phyloP scores from a whole-genome alignment of 1,284 basidiomycete genomes.

The Trichosporon sp. region DNA sequence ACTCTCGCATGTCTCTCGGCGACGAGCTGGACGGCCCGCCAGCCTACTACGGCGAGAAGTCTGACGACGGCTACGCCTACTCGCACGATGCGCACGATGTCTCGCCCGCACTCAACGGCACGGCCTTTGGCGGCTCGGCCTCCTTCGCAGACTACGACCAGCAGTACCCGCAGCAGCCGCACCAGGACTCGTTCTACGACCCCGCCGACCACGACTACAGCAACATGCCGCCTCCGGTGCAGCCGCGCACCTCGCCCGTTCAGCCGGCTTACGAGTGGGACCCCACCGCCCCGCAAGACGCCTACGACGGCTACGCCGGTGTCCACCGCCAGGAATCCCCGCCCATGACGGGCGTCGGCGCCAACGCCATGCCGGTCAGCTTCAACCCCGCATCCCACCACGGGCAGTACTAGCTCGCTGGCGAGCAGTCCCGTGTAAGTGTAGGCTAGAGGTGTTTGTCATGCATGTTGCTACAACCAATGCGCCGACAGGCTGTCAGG shows the following conservation, averaged over 20 bases:
- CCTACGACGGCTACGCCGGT: slow-evolving; percentile 26
- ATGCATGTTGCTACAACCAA: slow-evolving; percentile 20
- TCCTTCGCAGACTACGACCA: slow-evolving; percentile 12
- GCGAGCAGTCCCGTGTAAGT: not conserved
- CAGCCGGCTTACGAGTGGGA: slow-evolving; percentile 31
- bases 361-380: slow-evolving; percentile 15
- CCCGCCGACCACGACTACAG: slow-evolving; percentile 43
- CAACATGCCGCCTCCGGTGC: slow-evolving; percentile 42
- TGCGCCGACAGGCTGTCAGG: too few relatives aligned
- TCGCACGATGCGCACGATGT: slow-evolving; percentile 44
- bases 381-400: slow-evolving; percentile 20
- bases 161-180: slow-evolving; percentile 19
- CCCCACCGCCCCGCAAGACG: slow-evolving; percentile 24
- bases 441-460: slow-evolving; percentile 18
- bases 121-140: slow-evolving; percentile 19
- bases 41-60: slow-evolving; percentile 21
- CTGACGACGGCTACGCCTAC: slow-evolving; percentile 21
- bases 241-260: slow-evolving; percentile 33
- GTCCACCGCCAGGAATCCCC: slow-evolving; percentile 37
- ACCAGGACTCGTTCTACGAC: slow-evolving; percentile 27
- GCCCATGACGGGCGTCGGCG: slow-evolving; percentile 26
- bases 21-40: slow-evolving; percentile 40
- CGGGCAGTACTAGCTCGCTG: slow-evolving; percentile 24
- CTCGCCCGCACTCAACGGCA: slow-evolving; percentile 21
- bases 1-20: slow-evolving; percentile 35